Evolutionary conservation across 495 filamentous ascomycete species (phyloP).

Genomic region (Diplogelasinospora grovesii): DNA sequence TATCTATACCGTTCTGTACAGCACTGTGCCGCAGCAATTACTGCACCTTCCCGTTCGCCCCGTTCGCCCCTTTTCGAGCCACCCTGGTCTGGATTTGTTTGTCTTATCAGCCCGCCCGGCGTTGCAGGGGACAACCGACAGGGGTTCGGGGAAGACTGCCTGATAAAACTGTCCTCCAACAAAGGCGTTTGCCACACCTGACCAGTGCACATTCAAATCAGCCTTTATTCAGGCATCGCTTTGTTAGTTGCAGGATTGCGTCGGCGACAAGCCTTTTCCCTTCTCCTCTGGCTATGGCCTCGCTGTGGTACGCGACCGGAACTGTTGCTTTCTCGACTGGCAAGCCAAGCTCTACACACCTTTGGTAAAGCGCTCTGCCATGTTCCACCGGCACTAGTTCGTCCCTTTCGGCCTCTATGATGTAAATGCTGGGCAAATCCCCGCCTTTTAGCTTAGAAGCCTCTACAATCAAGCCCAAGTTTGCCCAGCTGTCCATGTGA

Average conservation of each 20-base stretch:
- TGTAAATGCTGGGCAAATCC: conserved; percentile 38
- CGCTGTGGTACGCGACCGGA: conserved; percentile 38
- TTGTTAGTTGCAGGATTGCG: conserved; percentile 18
- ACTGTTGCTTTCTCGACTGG: conserved; percentile 31
- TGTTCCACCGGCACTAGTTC: conserved; percentile 60
- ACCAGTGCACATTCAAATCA: conserved; percentile 2
- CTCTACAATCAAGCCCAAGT: conserved; percentile 30
- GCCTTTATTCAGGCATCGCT: conserved; percentile 9
- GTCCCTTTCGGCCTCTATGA: conserved; percentile 59
- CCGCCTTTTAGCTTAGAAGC: conserved; percentile 11
- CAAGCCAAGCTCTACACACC: conserved; percentile 34
- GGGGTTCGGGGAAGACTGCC: no score
- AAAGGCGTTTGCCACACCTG: conserved; percentile 1
- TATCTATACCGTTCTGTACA: background rate
- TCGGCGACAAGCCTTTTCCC: conserved; percentile 36
- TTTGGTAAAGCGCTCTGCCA: conserved; percentile 40
- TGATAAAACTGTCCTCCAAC: conserved; percentile 1
- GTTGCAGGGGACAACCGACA: conserved; percentile 8
- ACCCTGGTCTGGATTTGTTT: background rate
- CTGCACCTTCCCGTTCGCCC: background rate
- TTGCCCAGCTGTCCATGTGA: conserved; percentile 40
- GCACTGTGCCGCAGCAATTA: background rate
- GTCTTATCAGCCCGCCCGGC: conserved; percentile 1
- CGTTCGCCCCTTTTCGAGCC: background rate
- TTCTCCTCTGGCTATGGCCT: conserved; percentile 36